Percentiles rank a stretch among this genome's conserved stretches.
phyloP scores from a whole-genome alignment of 1,139 yeast genomes.

The Kurtzmaniella quercitrusa region DNA sequence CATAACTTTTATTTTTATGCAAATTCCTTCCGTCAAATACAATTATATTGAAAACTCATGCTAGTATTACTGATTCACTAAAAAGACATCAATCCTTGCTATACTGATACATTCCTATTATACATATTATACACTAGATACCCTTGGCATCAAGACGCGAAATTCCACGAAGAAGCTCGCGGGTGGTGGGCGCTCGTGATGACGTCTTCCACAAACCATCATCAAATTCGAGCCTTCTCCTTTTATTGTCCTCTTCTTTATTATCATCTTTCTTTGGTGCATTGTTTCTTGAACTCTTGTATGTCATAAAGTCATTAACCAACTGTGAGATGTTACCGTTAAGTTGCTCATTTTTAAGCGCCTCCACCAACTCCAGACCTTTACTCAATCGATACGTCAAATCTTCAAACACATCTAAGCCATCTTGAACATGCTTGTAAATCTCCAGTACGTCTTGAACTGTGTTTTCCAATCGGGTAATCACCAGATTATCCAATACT shows the following conservation, averaged over 20 bases:
- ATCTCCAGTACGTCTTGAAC: constrained; percentile 10
- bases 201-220: constrained; percentile 3
- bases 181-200: constrained; percentile 7
- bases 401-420: constrained; percentile 21
- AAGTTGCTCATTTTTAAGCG: constrained; percentile 14
- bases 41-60: no score
- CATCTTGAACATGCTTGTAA: constrained; percentile 17
- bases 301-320: constrained; percentile 18
- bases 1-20: no score
- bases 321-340: constrained; percentile 17
- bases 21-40: no score
- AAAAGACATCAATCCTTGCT: no score
- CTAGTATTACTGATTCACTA: no score
- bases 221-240: not conserved
- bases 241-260: not conserved
- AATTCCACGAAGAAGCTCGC: constrained; percentile 8
- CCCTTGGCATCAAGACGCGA: constrained; percentile 8
- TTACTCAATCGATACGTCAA: constrained; percentile 20
- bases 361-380: constrained; percentile 18
- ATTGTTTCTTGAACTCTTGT: constrained; percentile 4
- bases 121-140: not conserved
- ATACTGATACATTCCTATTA: not conserved
- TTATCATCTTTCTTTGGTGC: not conserved
- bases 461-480: constrained; percentile 10
- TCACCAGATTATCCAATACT: constrained; percentile 9